phyloP scores from a whole-genome alignment of 805 yeast species.

The Saccharomycopsis oosterbeekiorum region DNA sequence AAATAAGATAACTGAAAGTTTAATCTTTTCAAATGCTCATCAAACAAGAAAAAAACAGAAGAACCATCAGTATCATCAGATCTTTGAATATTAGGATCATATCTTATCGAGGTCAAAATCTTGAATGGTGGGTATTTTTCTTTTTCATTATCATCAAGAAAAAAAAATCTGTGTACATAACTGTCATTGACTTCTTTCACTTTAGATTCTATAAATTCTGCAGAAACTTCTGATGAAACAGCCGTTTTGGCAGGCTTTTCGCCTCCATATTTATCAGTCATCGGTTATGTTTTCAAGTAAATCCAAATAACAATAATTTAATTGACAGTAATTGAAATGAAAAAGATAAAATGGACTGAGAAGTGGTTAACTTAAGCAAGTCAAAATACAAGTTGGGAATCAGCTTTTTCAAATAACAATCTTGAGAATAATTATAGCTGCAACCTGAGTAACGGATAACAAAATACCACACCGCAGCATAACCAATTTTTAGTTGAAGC shows the following conservation, averaged over 20 bases:
- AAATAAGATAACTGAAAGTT: constrained; percentile 46
- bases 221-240: background rate
- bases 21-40: constrained; percentile 55
- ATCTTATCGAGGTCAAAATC: constrained; percentile 62
- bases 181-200: background rate
- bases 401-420: no score
- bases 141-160: background rate
- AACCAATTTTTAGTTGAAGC: background rate
- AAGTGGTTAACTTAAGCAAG: no score
- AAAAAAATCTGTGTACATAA: constrained; percentile 5
- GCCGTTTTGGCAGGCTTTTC: background rate
- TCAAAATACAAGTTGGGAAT: no score
- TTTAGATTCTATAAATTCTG: background rate
- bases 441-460: no score
- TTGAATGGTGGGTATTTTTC: constrained; percentile 29
- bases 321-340: no score
- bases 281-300: background rate
- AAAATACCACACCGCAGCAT: background rate
- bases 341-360: no score
- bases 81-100: constrained; percentile 48
- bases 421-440: no score
- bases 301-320: no score
- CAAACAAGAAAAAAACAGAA: constrained; percentile 45
- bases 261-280: background rate
- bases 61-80: constrained; percentile 6